Conservation (phyloP, 257 asterid species). For the Solanum bukasovii region DNA sequence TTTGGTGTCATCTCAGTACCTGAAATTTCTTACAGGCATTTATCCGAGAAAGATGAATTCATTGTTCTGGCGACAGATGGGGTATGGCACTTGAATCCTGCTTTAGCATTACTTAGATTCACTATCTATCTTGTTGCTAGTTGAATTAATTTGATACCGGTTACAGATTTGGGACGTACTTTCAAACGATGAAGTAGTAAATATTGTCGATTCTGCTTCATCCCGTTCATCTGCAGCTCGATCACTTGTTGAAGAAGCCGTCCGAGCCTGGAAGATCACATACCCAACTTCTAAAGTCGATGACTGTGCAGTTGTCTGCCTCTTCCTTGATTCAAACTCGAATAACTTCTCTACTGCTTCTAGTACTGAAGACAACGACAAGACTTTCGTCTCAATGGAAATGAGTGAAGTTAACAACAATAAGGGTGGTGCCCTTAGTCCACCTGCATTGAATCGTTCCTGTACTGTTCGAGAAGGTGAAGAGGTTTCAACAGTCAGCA, state of each 20-base stretch:
- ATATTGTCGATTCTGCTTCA: constrained; percentile 34
- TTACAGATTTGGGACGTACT: constrained; percentile 59
- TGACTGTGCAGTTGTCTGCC: constrained; percentile 62
- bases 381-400: constrained; percentile 1
- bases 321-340: constrained; percentile 27
- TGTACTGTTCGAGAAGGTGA: constrained; percentile 10
- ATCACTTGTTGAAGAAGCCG: constrained; percentile 35
- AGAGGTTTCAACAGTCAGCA: background rate
- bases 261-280: constrained; percentile 30
- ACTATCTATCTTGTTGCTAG: background rate
- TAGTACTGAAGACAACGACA: constrained; percentile 1
- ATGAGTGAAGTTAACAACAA: background rate
- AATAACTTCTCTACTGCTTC: constrained; percentile 12
- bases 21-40: constrained; percentile 42
- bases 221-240: constrained; percentile 38
- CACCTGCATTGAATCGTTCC: background rate
- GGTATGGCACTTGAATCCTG: constrained; percentile 17
- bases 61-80: constrained; percentile 63
- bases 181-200: constrained; percentile 43
- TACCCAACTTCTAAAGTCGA: constrained; percentile 52
- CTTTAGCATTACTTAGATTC: background rate
- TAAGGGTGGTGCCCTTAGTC: background rate
- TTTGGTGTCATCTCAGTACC: constrained; percentile 69
- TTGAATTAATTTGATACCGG: background rate
- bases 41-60: constrained; percentile 49